Evolutionary conservation across 352 stramenopile genomes (phyloP).

Genomic region (Aphanomyces stellatus): DNA sequence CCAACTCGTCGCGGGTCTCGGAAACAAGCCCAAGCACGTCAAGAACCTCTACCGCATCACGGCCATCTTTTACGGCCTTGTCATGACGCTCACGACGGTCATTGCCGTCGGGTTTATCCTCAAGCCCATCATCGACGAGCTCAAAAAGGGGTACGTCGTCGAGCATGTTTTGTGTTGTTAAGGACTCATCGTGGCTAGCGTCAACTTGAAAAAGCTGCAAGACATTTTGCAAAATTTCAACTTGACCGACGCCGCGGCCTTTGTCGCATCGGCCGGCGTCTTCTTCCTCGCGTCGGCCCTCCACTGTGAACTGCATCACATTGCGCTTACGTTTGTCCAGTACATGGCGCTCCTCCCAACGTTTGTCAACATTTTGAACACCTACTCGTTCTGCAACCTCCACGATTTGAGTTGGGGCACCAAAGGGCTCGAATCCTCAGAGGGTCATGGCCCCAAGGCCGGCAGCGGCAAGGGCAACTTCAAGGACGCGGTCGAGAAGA

Average conservation of each 20-base stretch:
- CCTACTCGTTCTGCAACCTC: constrained; percentile 31
- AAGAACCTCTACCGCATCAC: constrained; percentile 15
- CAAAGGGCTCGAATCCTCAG: constrained; percentile 21
- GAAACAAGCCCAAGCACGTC: constrained; percentile 23
- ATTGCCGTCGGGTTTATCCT: constrained; percentile 30
- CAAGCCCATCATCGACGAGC: constrained; percentile 20
- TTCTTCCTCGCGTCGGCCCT: constrained; percentile 21
- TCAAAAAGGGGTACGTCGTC: neutral
- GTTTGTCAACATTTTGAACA: constrained; percentile 32
- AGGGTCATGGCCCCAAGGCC: constrained; percentile 19
- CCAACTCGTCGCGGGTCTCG: constrained; percentile 20
- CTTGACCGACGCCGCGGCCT: constrained; percentile 12
- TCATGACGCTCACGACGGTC: constrained; percentile 42
- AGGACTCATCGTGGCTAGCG: neutral
- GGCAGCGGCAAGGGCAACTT: constrained; percentile 16
- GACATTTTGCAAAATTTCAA: constrained; percentile 13
- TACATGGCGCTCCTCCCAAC: constrained; percentile 25
- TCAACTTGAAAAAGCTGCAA: constrained; percentile 3
- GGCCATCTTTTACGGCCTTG: constrained; percentile 59
- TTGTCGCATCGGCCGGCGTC: constrained; percentile 18
- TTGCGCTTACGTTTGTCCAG: constrained; percentile 19
- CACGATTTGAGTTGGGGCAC: constrained; percentile 30
- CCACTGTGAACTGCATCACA: constrained; percentile 23
- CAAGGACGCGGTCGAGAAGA: constrained; percentile 18
- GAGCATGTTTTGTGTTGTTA: neutral